These are phyloP conservation scores for Didymella glomerata DNA, from an alignment of 2,329 filamentous ascomycete species.

Conservation along the genomic window DNA sequence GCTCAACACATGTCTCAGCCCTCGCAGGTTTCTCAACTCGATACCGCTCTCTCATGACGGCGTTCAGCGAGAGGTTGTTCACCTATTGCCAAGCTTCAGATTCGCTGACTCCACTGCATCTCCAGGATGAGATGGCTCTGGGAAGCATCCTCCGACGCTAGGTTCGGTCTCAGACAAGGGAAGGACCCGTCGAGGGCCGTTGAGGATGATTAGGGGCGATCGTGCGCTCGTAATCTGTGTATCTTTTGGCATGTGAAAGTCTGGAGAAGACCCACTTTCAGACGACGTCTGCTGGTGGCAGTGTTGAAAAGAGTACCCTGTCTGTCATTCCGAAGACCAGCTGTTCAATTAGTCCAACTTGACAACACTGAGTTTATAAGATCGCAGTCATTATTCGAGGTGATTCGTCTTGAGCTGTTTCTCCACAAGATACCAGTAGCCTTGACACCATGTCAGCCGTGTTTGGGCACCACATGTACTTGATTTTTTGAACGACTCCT, in stretches of 20 bases:
- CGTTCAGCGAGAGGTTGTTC: background rate
- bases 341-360: background rate
- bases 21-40: background rate
- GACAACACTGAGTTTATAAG: background rate
- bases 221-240: constrained; percentile 20
- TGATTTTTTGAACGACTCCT: background rate
- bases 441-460: background rate
- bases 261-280: constrained; percentile 29
- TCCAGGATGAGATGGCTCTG: constrained; percentile 1
- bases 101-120: constrained; percentile 9
- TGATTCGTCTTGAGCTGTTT: background rate
- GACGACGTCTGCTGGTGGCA: constrained; percentile 14
- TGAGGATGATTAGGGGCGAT: constrained; percentile 29
- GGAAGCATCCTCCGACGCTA: constrained; percentile 17
- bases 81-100: constrained; percentile 8
- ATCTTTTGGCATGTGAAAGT: constrained; percentile 35
- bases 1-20: background rate
- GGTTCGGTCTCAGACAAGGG: constrained; percentile 15
- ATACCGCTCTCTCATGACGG: too few relatives aligned
- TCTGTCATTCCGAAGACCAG: background rate
- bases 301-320: background rate
- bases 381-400: background rate
- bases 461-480: background rate
- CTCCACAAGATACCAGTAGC: background rate
- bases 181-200: constrained; percentile 22